Evolutionary conservation across 768 basidiomycete species (phyloP), one percentile per base, ranked within the genome.

Genomic region (Suillus clintonianus): DNA sequence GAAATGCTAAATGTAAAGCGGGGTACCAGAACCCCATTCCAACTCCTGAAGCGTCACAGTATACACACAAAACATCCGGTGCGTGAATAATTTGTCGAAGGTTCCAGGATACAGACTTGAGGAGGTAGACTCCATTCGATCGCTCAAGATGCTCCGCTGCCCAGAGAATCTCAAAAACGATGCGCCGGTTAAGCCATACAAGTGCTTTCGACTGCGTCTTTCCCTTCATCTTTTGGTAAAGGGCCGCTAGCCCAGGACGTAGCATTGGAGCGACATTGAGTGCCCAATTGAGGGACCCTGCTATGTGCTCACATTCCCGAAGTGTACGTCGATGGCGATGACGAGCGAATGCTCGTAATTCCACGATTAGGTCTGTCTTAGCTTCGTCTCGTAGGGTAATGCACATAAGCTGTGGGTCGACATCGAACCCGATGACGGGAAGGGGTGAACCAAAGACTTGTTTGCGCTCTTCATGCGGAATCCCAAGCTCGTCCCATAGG

Each of bases 261-360:
- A 82, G 66, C 0, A 75, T 67, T 0, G 79, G 80, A 57, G 66
- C 78, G 22, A 76, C 74, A 56, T 82, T 82, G 24, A 83, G 67
- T 0, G 67, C 62, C 80, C 81, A 82, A 55, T 82, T 82, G 22
- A 74, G 76, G 77, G 81, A 0, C 80, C 80, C 0, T 5, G 72
- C 72, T 0, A 82, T 59, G 1, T 54, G 54, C 59, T 76, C 70
- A 59, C 68, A 80, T 0, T 78, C 69, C 1, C 66, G 34, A 3
- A 66, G 51, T n/a, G 61, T 19, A 6, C 19, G 51, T 10, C 69
- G 63, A 9, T 59, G 17, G 2, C 15, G 4, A 24, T n/a, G 5
- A 2, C 6, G 32, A 2, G 58, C 37, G 7, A 59, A 59, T 1
- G 5, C 6, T 1, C 4, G 24, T 0, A 59, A 4, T 13, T 47